Conservation (phyloP, 2,329 filamentous ascomycete species). For the Neospermospora avenae region DNA sequence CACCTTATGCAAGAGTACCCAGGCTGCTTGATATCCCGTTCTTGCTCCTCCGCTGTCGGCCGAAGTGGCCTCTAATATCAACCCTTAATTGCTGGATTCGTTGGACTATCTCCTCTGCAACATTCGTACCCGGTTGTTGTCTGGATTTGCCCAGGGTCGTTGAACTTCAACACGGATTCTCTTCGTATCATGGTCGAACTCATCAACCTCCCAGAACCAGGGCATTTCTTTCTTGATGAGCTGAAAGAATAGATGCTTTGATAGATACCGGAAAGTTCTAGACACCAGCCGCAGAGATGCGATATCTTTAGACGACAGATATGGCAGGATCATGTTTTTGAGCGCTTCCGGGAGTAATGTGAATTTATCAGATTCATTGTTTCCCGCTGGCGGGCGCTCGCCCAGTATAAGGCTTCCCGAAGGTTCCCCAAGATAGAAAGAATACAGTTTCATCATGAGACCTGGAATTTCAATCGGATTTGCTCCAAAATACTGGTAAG, state of each 20-base stretch:
- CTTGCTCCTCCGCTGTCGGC: background rate
- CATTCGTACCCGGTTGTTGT: too few species aligned
- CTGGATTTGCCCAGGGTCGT: background rate
- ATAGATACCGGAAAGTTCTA: background rate
- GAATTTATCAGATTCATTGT: conserved; percentile 1
- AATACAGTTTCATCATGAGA: background rate
- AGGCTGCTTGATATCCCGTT: background rate
- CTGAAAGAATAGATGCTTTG: background rate
- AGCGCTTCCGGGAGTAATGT: background rate
- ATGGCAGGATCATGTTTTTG: background rate
- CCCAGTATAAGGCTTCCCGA: background rate
- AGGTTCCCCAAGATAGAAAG: background rate
- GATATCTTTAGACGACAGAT: conserved; percentile 4
- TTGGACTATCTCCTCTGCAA: background rate
- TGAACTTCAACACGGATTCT: background rate
- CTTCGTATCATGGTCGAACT: background rate
- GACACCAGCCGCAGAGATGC: background rate
- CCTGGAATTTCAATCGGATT: background rate
- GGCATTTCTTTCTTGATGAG: conserved; percentile 3
- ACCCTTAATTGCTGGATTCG: conserved; percentile 2
- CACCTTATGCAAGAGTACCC: background rate
- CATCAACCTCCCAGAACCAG: conserved; percentile 4
- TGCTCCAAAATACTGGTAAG: background rate
- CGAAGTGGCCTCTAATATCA: background rate
- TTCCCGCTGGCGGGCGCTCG: background rate